Evolutionary conservation across 305 asterid species (phyloP).

Genomic region (Fraxinus dipetala): DNA sequence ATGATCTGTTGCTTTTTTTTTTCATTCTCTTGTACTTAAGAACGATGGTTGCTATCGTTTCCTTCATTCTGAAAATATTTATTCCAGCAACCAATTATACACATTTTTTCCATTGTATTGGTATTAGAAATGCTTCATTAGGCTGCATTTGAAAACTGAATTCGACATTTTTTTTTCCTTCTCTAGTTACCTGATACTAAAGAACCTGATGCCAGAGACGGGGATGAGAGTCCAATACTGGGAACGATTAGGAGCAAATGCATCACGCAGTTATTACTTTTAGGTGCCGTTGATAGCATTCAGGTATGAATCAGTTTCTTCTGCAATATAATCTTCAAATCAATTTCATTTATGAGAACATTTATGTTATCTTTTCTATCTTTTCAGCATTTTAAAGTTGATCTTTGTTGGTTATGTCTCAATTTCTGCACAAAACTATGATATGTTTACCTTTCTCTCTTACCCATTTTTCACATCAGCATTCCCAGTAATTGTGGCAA

Average conservation of each 20-base stretch:
- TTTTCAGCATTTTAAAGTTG: neutral
- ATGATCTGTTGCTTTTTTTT: slow-evolving; percentile 5
- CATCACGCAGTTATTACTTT: slow-evolving; percentile 84
- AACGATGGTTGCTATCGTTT: neutral
- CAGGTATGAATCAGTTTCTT: slow-evolving; percentile 55
- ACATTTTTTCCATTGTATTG: slow-evolving; percentile 4
- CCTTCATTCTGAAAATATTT: neutral
- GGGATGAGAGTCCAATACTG: slow-evolving; percentile 69
- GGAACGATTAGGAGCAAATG: slow-evolving; percentile 92
- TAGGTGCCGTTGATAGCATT: slow-evolving; percentile 88
- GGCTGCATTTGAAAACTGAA: slow-evolving; percentile 20
- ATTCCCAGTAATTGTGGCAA: slow-evolving; percentile 7
- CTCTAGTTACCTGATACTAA: slow-evolving; percentile 53
- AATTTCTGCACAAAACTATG: slow-evolving; percentile 19
- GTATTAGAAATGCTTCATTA: slow-evolving; percentile 15
- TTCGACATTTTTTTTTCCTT: slow-evolving; percentile 29
- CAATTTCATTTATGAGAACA: no score
- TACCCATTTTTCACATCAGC: slow-evolving; percentile 5
- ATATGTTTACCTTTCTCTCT: neutral
- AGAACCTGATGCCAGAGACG: slow-evolving; percentile 66
- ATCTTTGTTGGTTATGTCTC: slow-evolving; percentile 3
- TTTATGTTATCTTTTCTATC: slow-evolving; percentile 4
- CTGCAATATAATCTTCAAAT: slow-evolving; percentile 22
- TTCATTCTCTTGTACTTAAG: neutral
- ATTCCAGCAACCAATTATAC: no score